Base-by-base conservation (phyloP, 352 stramenopile genomes). In the Phytophthora sp. region DNA sequence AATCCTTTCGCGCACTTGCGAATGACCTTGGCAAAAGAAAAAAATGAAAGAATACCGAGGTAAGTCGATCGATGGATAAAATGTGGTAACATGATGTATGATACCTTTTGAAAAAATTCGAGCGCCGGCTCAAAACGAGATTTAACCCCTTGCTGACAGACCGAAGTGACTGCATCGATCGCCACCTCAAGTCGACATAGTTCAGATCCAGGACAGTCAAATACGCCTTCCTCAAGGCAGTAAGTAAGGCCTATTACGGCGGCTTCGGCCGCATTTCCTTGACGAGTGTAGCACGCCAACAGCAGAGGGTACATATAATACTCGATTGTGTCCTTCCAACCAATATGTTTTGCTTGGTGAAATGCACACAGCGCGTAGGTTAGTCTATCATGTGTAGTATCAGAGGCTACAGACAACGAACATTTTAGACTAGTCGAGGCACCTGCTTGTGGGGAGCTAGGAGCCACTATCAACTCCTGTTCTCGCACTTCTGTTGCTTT, bases 271-370 rank as follows among this genome's bases (percentile, higher is more conserved):
- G 79, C 74, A 36, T 64, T 76, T 44, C 84, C 85, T 31, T 95
- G 86, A 7, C 86, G 76, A 44, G 76, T 93, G 62, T 91, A 92
- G 59, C 86, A 94, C 4, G 84, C 82, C 11, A 93, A 30, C 12
- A 95, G 56, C n/a, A 94, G 51, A 31, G 85, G 84, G 49, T 85
- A 96, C 49, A 94, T 70, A 60, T 91, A 93, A 29, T 91, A 90
- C 29, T 90, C 85, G 2, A 83, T 53, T 9, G 69, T 71, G 35
- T 76, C 68, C 16, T 69, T 65, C 57, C 63, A 72, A 27, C 58
- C 46, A 42, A 69, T 24, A 33, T 44, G 5, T 59, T 60, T 67
- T 27, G 56, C 63, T 75, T 63, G 6, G 57, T 26, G n/a, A 9
- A 60, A 56, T 38, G 47, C 4, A 26, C 50, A 54, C 12, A 27